Evolutionary conservation across 2,329 filamentous ascomycete species (phyloP), one percentile per base, ranked within the genome.

Genomic region (Penicillium sclerotigenum): DNA sequence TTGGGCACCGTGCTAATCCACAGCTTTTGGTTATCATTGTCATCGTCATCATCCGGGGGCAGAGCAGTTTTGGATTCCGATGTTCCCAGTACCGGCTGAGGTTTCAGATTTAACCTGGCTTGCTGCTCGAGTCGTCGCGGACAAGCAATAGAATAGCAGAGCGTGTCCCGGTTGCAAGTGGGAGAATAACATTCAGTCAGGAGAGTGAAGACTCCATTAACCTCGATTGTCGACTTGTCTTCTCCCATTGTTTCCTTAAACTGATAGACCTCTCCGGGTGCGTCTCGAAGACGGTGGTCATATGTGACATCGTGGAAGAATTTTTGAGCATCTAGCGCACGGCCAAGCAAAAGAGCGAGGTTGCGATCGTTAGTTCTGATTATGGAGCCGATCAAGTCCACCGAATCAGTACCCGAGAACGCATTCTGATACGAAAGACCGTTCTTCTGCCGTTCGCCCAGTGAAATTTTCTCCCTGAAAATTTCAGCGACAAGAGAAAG

Each of bases 291-390:
- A 46, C 94, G 85, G 74, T 99, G 94, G 67, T 97, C 93, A 74
- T 99, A 99, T 0, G 93, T 97, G 48, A 97, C 94, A 80, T 99
- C 94, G 77, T 99, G 94, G 72, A 99, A 99, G 78, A 96, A 97
- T 73, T 97, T 97, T 71, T 99, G 94, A 24, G 94, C 94, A 76
- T 99, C 94, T 58, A 99, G 79, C 40, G 94, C 91, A 70, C 94
- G 85, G 59, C 94, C 94, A 16, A 99, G 80, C 10, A 99, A 83
- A 47, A 99, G 80, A 11, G 94, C 94, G 58, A 99, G 80, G 71
- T 99, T 99, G 57, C 94, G 86, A 75, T 99, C 94, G 0, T 91
- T 96, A 1, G 94, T 99, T 69, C 95, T 89, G 74, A 99, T 97
- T 63, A 99, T 97, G 70, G 95, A 96, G 1, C 90, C 90, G 62